Evolutionary conservation across 2,329 filamentous ascomycete species (phyloP).

Genomic region (Clarireedia hainanense): DNA sequence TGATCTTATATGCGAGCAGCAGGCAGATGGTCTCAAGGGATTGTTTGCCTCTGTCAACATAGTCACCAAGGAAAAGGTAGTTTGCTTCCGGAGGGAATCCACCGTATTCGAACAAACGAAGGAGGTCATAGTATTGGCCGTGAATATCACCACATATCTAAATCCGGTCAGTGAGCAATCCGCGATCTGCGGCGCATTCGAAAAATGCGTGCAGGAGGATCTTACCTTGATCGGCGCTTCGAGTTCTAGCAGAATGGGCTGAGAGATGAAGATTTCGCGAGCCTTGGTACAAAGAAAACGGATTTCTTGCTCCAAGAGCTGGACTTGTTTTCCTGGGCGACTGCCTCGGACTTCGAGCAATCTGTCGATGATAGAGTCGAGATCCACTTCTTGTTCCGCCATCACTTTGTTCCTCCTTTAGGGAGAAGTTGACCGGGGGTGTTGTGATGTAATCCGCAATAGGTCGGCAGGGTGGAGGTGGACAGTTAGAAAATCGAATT

Average conservation of each 20-base stretch:
- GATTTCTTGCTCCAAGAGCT: constrained; percentile 93
- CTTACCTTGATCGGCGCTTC: constrained; percentile 97
- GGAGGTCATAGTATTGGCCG: constrained; percentile 96
- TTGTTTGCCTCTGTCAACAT: constrained; percentile 98
- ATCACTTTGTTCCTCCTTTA: constrained; percentile 39
- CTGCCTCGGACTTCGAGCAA: constrained; percentile 96
- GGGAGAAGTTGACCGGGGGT: constrained; percentile 25
- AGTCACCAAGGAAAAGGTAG: constrained; percentile 98
- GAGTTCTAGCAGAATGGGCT: constrained; percentile 94
- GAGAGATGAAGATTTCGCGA: constrained; percentile 98
- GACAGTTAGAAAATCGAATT: background rate
- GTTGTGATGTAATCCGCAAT: constrained; percentile 25
- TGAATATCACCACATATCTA: constrained; percentile 99
- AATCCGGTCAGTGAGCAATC: constrained; percentile 13
- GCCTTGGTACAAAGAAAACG: constrained; percentile 97
- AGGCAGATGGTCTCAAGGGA: constrained; percentile 98
- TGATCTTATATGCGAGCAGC: constrained; percentile 97
- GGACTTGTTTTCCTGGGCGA: constrained; percentile 96
- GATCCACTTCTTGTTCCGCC: constrained; percentile 87
- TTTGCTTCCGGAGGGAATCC: constrained; percentile 98
- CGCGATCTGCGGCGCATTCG: background rate
- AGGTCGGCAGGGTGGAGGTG: constrained; percentile 7
- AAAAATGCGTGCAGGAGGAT: background rate
- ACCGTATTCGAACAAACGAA: constrained; percentile 96
- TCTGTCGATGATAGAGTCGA: constrained; percentile 99